Percentiles rank a stretch among this genome's conserved stretches.
Conservation (phyloP, 2,329 filamentous ascomycete species). For the Calonectria naviculata region DNA sequence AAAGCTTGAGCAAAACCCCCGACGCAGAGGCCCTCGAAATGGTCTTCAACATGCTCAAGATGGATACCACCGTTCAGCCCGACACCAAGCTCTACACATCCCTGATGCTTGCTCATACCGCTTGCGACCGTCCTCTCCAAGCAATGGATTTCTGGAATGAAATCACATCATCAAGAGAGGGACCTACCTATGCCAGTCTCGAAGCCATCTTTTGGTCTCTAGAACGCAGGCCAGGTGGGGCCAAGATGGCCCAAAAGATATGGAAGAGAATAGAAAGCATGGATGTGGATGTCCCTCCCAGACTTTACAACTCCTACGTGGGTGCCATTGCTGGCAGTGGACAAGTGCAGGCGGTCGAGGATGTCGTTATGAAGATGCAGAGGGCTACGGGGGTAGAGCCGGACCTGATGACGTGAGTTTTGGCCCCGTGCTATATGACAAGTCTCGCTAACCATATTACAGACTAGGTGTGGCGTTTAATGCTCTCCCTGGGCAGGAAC, state of each 20-base stretch:
- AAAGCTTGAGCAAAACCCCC: constrained; percentile 73
- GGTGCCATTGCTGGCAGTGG: constrained; percentile 81
- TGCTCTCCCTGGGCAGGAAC: constrained; percentile 71
- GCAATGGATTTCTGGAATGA: constrained; percentile 86
- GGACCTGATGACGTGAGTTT: constrained; percentile 77
- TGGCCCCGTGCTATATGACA: neutral
- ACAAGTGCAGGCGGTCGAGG: constrained; percentile 74
- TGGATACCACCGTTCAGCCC: constrained; percentile 84
- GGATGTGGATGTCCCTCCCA: constrained; percentile 80
- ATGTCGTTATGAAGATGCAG: constrained; percentile 74
- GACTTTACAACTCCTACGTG: constrained; percentile 81
- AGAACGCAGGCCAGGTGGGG: constrained; percentile 69
- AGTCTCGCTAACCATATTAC: constrained; percentile 27
- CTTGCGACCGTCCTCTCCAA: constrained; percentile 71
- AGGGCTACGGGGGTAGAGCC: constrained; percentile 73
- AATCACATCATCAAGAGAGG: constrained; percentile 85
- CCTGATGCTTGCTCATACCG: constrained; percentile 86
- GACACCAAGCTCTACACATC: constrained; percentile 84
- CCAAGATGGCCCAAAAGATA: constrained; percentile 71
- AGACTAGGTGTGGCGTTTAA: constrained; percentile 84
- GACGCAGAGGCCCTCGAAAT: constrained; percentile 73
- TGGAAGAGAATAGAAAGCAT: constrained; percentile 79
- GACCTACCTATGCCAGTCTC: constrained; percentile 84
- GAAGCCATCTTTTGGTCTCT: constrained; percentile 85
- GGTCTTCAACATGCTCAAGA: constrained; percentile 93